phyloP scores from a whole-genome alignment of 352 stramenopile species.

The Aphanomyces stellatus region DNA sequence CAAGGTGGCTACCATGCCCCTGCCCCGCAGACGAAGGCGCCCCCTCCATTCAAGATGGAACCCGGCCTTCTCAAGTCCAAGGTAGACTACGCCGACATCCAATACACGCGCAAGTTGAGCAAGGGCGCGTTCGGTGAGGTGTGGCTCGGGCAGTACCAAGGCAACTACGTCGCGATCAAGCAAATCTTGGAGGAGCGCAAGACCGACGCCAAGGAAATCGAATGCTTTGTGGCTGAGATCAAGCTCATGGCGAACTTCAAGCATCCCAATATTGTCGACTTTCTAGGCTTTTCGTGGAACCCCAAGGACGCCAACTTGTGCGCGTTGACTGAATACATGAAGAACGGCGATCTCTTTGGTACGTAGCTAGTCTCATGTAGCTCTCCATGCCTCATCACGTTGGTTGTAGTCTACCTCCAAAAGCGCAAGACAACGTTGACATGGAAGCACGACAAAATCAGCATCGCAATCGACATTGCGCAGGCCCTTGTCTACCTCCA shows the following conservation, averaged over 20 bases:
- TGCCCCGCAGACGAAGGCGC: background rate
- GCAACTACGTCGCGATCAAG: constrained; percentile 37
- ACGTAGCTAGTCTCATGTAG: background rate
- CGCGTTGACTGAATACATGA: constrained; percentile 78
- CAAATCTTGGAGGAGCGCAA: constrained; percentile 72
- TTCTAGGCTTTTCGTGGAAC: constrained; percentile 70
- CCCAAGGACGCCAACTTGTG: constrained; percentile 57
- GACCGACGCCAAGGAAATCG: constrained; percentile 77
- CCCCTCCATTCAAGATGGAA: constrained; percentile 42
- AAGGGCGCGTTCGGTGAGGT: constrained; percentile 84
- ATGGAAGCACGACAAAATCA: constrained; percentile 72
- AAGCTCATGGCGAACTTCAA: constrained; percentile 77
- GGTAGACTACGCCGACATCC: constrained; percentile 64
- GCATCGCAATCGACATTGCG: constrained; percentile 68
- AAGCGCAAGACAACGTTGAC: constrained; percentile 68
- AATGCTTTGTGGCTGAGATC: constrained; percentile 78
- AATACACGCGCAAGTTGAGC: constrained; percentile 75
- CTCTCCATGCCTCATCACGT: background rate
- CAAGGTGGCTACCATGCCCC: background rate
- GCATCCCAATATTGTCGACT: constrained; percentile 78
- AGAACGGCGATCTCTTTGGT: constrained; percentile 62
- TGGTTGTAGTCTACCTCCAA: constrained; percentile 42
- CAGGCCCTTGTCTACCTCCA: constrained; percentile 71
- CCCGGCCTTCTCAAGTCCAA: constrained; percentile 34
- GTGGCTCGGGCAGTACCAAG: constrained; percentile 69